These are phyloP conservation scores for Melanopsichium pennsylvanicum DNA, from an alignment of 1,284 basidiomycete genomes.

Conservation along the genomic window DNA sequence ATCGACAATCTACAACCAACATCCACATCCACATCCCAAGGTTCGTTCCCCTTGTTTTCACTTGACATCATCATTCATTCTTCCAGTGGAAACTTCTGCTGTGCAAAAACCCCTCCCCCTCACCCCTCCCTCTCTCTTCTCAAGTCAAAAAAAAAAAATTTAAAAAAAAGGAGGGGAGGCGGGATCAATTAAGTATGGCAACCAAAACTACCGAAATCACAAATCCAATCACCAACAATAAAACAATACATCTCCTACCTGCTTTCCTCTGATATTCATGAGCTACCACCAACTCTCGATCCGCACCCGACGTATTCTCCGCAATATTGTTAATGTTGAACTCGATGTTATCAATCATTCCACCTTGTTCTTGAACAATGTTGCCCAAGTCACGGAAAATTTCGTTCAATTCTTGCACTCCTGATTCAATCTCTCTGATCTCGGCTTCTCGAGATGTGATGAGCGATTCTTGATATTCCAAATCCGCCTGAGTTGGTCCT, in stretches of 20 bases:
- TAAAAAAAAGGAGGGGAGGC: no score
- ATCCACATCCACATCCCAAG: no score
- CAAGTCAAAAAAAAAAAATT: no score
- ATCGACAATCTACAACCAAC: no score
- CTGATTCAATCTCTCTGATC: slow-evolving; percentile 94
- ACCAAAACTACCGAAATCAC: slow-evolving; percentile 89
- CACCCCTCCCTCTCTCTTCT: no score
- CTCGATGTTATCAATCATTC: slow-evolving; percentile 96
- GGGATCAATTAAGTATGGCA: slow-evolving; percentile 70
- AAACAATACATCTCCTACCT: slow-evolving; percentile 84
- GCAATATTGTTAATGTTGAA: slow-evolving; percentile 89
- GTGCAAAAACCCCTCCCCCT: no score
- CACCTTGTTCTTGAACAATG: slow-evolving; percentile 91
- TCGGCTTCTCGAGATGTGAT: slow-evolving; percentile 94
- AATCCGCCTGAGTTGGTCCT: slow-evolving; percentile 75
- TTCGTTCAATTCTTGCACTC: slow-evolving; percentile 94
- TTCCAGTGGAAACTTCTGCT: no score
- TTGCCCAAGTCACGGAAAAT: slow-evolving; percentile 97
- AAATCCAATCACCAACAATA: slow-evolving; percentile 85
- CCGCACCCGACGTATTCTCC: slow-evolving; percentile 82
- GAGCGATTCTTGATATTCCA: slow-evolving; percentile 94
- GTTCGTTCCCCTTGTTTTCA: no score
- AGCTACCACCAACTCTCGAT: slow-evolving; percentile 86
- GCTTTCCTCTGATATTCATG: slow-evolving; percentile 95
- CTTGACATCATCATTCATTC: no score